Evolutionary conservation across 257 asterid species (phyloP).

Genomic region (Gentiana dahurica): DNA sequence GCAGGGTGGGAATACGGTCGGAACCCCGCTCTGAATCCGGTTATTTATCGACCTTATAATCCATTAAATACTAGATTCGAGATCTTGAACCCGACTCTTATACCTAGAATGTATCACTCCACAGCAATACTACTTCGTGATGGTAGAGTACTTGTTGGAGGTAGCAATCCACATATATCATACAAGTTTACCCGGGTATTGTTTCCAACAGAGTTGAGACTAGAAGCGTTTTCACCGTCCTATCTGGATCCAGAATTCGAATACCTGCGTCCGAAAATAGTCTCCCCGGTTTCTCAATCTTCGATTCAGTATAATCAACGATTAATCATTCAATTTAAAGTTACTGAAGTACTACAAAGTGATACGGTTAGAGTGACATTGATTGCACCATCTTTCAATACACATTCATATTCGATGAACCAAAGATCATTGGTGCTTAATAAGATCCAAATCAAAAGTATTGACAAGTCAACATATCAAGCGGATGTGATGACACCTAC

Average conservation of each 20-base stretch:
- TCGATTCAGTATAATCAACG: slow-evolving; percentile 12
- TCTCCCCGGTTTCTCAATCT: slow-evolving; percentile 13
- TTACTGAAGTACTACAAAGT: neutral
- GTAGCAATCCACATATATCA: slow-evolving; percentile 23
- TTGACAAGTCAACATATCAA: slow-evolving; percentile 13
- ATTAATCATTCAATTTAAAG: slow-evolving; percentile 6
- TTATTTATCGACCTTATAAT: slow-evolving; percentile 21
- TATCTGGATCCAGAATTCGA: slow-evolving; percentile 10
- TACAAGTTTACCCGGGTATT: slow-evolving; percentile 11
- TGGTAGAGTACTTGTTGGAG: slow-evolving; percentile 34
- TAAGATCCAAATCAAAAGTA: slow-evolving; percentile 1
- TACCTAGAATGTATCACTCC: slow-evolving; percentile 40
- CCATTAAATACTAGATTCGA: slow-evolving; percentile 10
- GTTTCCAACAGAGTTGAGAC: slow-evolving; percentile 23
- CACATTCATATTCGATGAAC: slow-evolving; percentile 41
- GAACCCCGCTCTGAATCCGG: slow-evolving; percentile 25
- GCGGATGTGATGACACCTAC: slow-evolving; percentile 12
- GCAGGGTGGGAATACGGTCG: slow-evolving; percentile 30
- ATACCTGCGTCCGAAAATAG: slow-evolving; percentile 12
- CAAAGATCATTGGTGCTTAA: slow-evolving; percentile 24
- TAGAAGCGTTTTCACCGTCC: slow-evolving; percentile 26
- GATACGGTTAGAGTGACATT: slow-evolving; percentile 23
- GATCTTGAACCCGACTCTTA: slow-evolving; percentile 12
- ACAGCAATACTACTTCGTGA: slow-evolving; percentile 27
- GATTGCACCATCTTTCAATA: slow-evolving; percentile 28